Percentiles rank a stretch among this genome's conserved stretches.
phyloP scores from a whole-genome alignment of 306 rosid genomes.

The Clitoria ternatea region DNA sequence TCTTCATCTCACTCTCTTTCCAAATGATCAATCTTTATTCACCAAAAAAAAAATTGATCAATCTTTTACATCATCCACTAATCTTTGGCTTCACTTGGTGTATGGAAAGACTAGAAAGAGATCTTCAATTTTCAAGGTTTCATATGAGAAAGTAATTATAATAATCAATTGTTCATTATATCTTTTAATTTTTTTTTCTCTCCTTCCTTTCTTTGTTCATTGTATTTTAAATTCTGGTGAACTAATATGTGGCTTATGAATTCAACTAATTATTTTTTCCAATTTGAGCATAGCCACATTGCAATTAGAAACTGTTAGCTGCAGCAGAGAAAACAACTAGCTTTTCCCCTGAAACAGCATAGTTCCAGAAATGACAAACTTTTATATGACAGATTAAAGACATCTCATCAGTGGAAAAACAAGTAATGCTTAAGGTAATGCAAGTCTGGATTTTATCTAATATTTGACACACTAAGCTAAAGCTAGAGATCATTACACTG shows the following conservation, averaged over 20 bases:
- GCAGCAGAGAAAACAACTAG: no score
- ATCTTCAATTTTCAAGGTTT: conserved; percentile 28
- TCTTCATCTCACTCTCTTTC: conserved; percentile 50
- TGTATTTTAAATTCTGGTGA: not conserved
- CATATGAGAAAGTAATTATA: conserved; percentile 39
- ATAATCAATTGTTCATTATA: conserved; percentile 24
- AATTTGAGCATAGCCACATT: not conserved
- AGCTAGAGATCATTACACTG: no score
- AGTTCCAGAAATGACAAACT: no score
- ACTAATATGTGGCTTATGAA: conserved; percentile 1
- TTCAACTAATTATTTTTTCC: not conserved
- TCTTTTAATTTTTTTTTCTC: not conserved
- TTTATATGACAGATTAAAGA: no score
- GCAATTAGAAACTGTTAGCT: not conserved
- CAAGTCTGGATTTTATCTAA: no score
- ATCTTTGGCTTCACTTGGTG: conserved; percentile 33
- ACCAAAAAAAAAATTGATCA: no score
- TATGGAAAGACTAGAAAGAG: conserved; percentile 24
- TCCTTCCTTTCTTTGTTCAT: not conserved
- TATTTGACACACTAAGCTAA: no score
- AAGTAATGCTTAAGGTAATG: no score
- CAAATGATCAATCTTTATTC: conserved; percentile 43
- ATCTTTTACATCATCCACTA: conserved; percentile 16
- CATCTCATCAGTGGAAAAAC: no score
- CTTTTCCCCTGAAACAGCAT: no score